Evolutionary conservation across 2,329 filamentous ascomycete species (phyloP).

Genomic region (Paracamarosporium sp.): DNA sequence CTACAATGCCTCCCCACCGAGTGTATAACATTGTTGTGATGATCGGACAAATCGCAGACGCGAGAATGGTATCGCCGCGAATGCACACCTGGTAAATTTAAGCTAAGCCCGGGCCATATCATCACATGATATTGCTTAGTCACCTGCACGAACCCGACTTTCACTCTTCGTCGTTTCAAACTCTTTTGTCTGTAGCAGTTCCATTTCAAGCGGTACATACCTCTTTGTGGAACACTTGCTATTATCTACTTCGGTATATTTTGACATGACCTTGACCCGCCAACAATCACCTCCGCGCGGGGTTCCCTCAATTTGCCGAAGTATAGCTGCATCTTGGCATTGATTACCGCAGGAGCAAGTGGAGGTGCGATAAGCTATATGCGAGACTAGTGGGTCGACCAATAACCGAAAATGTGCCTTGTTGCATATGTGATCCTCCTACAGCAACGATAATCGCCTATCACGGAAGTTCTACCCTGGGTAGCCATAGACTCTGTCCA

Average conservation of each 20-base stretch:
- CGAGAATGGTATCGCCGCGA: neutral
- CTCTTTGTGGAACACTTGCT: too few species aligned
- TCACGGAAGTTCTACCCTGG: too few species aligned
- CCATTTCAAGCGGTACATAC: too few species aligned
- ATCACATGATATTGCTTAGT: neutral
- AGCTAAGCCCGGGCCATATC: neutral
- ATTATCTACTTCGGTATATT: too few species aligned
- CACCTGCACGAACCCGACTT: neutral
- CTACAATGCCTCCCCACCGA: constrained; percentile 3
- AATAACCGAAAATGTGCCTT: neutral
- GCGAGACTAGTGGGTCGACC: neutral
- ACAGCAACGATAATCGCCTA: too few species aligned
- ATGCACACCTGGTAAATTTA: neutral
- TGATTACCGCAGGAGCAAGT: neutral
- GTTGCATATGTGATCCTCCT: too few species aligned
- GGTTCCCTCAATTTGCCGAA: too few species aligned
- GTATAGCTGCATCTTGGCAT: neutral
- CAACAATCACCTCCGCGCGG: too few species aligned
- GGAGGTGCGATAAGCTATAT: neutral
- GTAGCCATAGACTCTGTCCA: too few species aligned
- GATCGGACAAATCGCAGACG: neutral
- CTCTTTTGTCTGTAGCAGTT: too few species aligned
- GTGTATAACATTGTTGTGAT: constrained; percentile 1
- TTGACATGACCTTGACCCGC: too few species aligned
- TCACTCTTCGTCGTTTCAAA: neutral